Conservation (phyloP, 805 yeast genomes). For the Metschnikowia continentalis region DNA sequence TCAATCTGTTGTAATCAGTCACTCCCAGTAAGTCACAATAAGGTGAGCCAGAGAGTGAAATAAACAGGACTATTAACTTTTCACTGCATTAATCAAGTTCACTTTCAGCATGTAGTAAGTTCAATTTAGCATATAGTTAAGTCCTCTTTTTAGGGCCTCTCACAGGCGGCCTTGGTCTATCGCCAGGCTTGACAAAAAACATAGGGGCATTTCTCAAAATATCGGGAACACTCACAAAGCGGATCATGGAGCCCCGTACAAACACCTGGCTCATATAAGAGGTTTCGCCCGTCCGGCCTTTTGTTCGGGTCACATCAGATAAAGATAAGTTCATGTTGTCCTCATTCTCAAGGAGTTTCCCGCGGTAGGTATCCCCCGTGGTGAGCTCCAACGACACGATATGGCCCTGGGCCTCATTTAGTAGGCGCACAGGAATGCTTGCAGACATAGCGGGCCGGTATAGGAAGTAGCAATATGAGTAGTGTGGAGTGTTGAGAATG, state of each 20-base stretch:
- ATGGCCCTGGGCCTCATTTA: conserved; percentile 89
- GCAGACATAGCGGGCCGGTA: conserved; percentile 43
- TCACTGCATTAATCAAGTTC: too few relatives aligned
- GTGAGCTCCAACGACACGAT: conserved; percentile 74
- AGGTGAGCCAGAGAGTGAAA: too few relatives aligned
- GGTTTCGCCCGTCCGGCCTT: conserved; percentile 60
- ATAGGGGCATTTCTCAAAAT: conserved; percentile 85
- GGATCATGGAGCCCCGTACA: conserved; percentile 85
- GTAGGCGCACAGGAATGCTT: conserved; percentile 79
- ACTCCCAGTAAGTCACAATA: too few relatives aligned
- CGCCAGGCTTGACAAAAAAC: conserved; percentile 56
- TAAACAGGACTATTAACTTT: too few relatives aligned
- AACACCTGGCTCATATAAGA: conserved; percentile 79
- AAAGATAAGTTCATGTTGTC: conserved; percentile 93
- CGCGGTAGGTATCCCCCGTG: conserved; percentile 84
- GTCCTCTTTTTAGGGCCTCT: conserved; percentile 44
- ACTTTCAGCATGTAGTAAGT: background rate
- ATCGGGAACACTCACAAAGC: conserved; percentile 84
- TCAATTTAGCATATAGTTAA: background rate
- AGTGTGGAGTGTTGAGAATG: background rate
- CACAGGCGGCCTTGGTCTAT: conserved; percentile 68
- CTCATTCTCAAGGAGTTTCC: conserved; percentile 80
- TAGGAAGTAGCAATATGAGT: background rate
- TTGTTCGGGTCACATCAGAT: conserved; percentile 75
- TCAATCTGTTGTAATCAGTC: too few relatives aligned